A percentile compares a stretch with the other conserved stretches of the same genome.
phyloP scores from a whole-genome alignment of 2,329 filamentous ascomycete genomes.

The Ascochyta fabae region DNA sequence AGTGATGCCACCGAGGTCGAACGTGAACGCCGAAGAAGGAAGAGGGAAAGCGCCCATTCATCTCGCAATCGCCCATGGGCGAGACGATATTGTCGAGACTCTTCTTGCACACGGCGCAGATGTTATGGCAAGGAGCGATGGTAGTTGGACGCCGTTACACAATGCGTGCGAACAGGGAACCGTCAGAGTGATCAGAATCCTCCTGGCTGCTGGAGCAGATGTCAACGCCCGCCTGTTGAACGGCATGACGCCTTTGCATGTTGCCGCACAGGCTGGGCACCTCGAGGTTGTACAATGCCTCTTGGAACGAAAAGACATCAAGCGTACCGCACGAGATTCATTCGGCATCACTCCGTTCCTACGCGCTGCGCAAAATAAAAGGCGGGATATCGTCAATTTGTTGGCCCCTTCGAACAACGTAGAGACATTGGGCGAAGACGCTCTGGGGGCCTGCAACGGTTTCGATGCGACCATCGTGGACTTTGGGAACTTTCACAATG shows the following conservation, averaged over 20 bases:
- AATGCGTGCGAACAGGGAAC: conserved; percentile 45
- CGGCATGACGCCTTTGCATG: conserved; percentile 48
- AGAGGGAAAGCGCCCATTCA: conserved; percentile 48
- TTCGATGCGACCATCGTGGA: conserved; percentile 51
- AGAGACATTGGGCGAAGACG: conserved; percentile 45
- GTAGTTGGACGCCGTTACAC: conserved; percentile 43
- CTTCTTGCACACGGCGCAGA: conserved; percentile 41
- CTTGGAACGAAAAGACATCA: conserved; percentile 45
- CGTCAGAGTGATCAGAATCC: conserved; percentile 37
- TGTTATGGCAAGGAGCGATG: conserved; percentile 44
- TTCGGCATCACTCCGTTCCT: conserved; percentile 55
- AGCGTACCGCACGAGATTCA: conserved; percentile 49
- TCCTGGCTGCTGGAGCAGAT: conserved; percentile 43
- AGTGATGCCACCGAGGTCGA: conserved; percentile 31
- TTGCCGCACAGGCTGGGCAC: conserved; percentile 47
- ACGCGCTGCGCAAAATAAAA: conserved; percentile 49
- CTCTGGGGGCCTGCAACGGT: conserved; percentile 44
- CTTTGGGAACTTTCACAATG: conserved; percentile 47
- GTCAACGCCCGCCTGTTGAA: conserved; percentile 42
- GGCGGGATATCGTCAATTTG: conserved; percentile 51
- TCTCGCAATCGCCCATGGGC: conserved; percentile 42
- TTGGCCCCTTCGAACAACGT: conserved; percentile 52
- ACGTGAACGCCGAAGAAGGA: conserved; percentile 44
- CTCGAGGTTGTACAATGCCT: conserved; percentile 47
- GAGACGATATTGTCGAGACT: conserved; percentile 46